A percentile compares a stretch with the other conserved stretches of the same genome.
Conservation (phyloP, 257 asterid genomes). For the Ocimum tenuiflorum region DNA sequence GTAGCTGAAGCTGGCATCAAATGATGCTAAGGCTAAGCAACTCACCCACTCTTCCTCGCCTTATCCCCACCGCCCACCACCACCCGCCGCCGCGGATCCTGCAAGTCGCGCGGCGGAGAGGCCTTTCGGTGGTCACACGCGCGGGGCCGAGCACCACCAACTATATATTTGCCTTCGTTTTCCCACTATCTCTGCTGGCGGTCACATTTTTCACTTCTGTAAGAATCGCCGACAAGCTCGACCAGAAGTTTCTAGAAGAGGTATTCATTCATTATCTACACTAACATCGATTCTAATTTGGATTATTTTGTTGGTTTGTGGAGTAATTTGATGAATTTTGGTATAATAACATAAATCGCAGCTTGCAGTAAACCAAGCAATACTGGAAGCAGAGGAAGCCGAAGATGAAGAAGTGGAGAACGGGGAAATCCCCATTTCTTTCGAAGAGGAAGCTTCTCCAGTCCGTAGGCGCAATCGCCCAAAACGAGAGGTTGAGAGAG, state of each 20-base stretch:
- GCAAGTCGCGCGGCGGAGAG: slow-evolving; percentile 29
- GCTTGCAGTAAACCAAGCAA: slow-evolving; percentile 50
- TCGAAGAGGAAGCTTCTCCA: slow-evolving; percentile 37
- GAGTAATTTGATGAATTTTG: too few species aligned
- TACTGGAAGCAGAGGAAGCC: slow-evolving; percentile 49
- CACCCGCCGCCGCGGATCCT: slow-evolving; percentile 14
- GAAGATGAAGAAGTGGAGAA: slow-evolving; percentile 39
- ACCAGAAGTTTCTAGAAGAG: slow-evolving; percentile 68
- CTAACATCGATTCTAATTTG: too few species aligned
- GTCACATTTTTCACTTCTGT: slow-evolving; percentile 48
- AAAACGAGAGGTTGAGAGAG: slow-evolving; percentile 62
- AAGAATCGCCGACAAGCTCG: slow-evolving; percentile 59
- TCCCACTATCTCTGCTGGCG: slow-evolving; percentile 66
- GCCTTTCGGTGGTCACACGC: slow-evolving; percentile 39
- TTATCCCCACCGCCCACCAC: slow-evolving; percentile 18
- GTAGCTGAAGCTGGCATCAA: background rate
- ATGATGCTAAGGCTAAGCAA: slow-evolving; percentile 25
- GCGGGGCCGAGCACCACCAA: slow-evolving; percentile 50
- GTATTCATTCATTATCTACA: slow-evolving; percentile 20
- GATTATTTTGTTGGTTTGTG: background rate
- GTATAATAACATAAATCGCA: too few species aligned
- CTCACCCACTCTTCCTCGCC: slow-evolving; percentile 20
- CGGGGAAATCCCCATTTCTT: slow-evolving; percentile 17
- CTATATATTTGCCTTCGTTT: slow-evolving; percentile 57
- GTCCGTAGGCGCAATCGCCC: slow-evolving; percentile 66